These are phyloP conservation scores for Candida coquimbonensis DNA, from an alignment of 805 yeast species.

Conservation along the genomic window DNA sequence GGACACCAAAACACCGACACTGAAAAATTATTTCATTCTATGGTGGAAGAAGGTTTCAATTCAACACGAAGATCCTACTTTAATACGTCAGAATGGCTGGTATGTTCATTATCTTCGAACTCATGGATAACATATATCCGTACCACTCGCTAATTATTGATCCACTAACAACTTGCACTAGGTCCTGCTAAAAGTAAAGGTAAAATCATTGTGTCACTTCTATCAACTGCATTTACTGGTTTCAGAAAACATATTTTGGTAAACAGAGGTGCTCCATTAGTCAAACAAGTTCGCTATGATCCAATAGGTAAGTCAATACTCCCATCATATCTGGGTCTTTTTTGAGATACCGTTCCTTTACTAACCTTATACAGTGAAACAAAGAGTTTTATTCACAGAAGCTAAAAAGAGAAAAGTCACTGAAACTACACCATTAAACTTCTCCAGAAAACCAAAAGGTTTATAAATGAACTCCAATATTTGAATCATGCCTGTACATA, in stretches of 20 bases:
- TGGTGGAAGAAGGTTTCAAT: too few relatives aligned
- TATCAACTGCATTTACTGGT: slow-evolving; percentile 90
- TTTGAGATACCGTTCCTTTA: not conserved
- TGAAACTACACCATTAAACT: slow-evolving; percentile 37
- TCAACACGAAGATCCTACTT: not conserved
- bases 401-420: slow-evolving; percentile 74
- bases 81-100: slow-evolving; percentile 6
- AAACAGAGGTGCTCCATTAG: slow-evolving; percentile 73
- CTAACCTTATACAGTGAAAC: slow-evolving; percentile 41
- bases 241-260: slow-evolving; percentile 72
- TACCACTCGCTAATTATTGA: too few relatives aligned
- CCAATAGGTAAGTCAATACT: slow-evolving; percentile 43
- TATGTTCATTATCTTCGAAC: not conserved
- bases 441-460: slow-evolving; percentile 32
- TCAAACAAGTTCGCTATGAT: slow-evolving; percentile 80
- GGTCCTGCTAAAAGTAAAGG: slow-evolving; percentile 59
- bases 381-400: slow-evolving; percentile 89
- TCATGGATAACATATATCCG: too few relatives aligned
- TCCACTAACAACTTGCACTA: not conserved
- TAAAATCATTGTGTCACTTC: slow-evolving; percentile 73
- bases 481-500: slow-evolving; percentile 4
- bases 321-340: not conserved
- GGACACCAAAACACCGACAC: not conserved
- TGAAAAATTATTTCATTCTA: not conserved
- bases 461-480: slow-evolving; percentile 3